Percentiles rank a stretch among this genome's conserved stretches.
Conservation (phyloP, 805 yeast genomes). For the Komagataella kurtzmanii region DNA sequence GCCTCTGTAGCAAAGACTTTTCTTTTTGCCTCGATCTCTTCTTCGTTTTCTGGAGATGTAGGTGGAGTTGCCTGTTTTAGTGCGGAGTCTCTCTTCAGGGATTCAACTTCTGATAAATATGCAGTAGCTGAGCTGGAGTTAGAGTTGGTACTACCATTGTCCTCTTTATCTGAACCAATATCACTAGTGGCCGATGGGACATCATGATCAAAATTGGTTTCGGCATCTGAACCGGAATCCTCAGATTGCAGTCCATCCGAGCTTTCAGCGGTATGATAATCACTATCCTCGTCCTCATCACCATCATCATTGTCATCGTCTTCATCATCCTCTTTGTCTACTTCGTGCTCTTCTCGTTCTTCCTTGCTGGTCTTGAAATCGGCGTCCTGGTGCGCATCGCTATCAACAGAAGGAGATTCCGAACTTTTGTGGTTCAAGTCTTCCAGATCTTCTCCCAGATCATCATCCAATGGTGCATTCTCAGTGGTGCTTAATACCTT, state of each 20-base stretch:
- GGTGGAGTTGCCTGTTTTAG: conserved; percentile 15
- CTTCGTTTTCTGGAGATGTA: conserved; percentile 20
- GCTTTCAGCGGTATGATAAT: conserved; percentile 15
- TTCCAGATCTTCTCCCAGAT: conserved; percentile 19
- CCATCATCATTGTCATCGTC: conserved; percentile 3
- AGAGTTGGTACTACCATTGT: conserved; percentile 1
- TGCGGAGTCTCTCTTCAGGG: conserved; percentile 3
- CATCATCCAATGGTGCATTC: conserved; percentile 8
- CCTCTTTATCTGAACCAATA: conserved; percentile 17
- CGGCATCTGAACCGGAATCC: conserved; percentile 5
- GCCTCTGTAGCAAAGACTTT: conserved; percentile 10
- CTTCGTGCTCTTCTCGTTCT: conserved; percentile 9
- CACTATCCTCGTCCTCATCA: conserved; percentile 16
- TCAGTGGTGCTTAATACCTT: conserved; percentile 6
- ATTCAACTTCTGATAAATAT: not conserved
- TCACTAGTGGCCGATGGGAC: conserved; percentile 1
- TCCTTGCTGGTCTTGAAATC: conserved; percentile 7
- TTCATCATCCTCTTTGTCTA: conserved; percentile 7
- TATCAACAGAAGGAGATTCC: conserved; percentile 4
- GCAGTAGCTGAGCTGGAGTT: not conserved
- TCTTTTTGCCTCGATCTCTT: conserved; percentile 7
- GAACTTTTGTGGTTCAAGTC: conserved; percentile 9
- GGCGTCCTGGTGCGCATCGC: conserved; percentile 11
- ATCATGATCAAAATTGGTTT: conserved; percentile 3
- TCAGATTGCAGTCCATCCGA: not conserved